Base-by-base conservation (phyloP, 116 monocot species). In the Trichopus zeylanicus region DNA sequence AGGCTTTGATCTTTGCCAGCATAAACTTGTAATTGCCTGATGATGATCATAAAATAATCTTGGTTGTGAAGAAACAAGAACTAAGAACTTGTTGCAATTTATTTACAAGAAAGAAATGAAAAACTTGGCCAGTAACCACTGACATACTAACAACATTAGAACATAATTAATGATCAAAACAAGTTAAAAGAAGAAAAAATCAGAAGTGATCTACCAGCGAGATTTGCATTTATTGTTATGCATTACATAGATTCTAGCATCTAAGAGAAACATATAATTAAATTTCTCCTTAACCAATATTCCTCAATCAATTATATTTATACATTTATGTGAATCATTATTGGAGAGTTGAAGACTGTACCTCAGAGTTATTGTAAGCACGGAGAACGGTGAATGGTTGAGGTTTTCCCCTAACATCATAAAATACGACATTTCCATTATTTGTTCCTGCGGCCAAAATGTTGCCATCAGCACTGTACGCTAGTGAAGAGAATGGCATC, bases 1-100 rank as follows among this genome's bases (percentile, higher is more conserved):
- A 39, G 97, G 91, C 63, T 91, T 97, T 55, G 79, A 84, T 55
- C 87, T 79, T 75, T 97, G 97, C 97, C 97, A 97, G 69, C 79
- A 91, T 68, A 97, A 73, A 69, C 79, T 77, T 69, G 77, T 78
- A 72, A 97, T 80, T 48, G 84, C 81, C 97, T 97, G 75, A 59
- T 34, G 61, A 59, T 29, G 38, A 31, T 5, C 15, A 46, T 10
- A 55, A 62, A 37, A 49, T 0, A 18, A 57, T 46, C 27, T 24
- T 28, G 31, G 29, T 20, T 3, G 9, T 11, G 11, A 10, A 61
- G n/a, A 47, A 26, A 46, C 25, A 26, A 64, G 12, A 3, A 19
- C 15, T 16, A 23, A 34, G 37, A 64, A 2, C 18, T 13, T 13
- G 4, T 4, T 3, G n/a, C 4, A 0, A 42, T n/a, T 13, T 42